Conservation (phyloP, 1,284 basidiomycete species). For the Fomitopsis palustris region DNA sequence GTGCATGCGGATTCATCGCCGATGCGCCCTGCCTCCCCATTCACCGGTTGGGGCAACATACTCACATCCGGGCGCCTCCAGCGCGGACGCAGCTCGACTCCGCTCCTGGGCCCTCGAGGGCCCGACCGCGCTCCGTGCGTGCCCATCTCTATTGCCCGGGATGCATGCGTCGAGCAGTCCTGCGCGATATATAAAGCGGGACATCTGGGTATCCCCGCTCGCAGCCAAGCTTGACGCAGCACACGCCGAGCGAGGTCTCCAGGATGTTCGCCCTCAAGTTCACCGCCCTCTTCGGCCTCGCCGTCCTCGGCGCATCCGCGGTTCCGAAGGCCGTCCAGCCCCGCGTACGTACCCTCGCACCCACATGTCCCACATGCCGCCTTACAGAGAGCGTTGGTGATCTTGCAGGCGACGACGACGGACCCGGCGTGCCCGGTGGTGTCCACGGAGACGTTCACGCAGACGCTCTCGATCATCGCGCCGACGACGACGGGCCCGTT, state of each 20-base stretch:
- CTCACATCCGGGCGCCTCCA: background rate
- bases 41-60: background rate
- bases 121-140: background rate
- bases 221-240: background rate
- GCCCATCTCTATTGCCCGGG: background rate
- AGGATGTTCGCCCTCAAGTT: background rate
- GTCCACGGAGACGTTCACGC: background rate
- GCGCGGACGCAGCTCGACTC: background rate
- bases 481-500: background rate
- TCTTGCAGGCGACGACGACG: background rate
- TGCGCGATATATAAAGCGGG: background rate
- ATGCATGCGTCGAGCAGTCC: too few species aligned
- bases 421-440: background rate
- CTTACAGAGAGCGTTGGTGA: too few species aligned
- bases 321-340: background rate
- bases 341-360: background rate
- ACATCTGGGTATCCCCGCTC: background rate
- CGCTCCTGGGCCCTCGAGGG: background rate
- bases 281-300: background rate
- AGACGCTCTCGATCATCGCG: slow-evolving; percentile 1
- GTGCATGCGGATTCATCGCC: too few species aligned
- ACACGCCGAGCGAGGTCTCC: background rate
- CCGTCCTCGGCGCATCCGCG: background rate
- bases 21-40: too few species aligned
- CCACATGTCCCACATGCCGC: too few species aligned